Evolutionary conservation across 2,329 filamentous ascomycete species (phyloP).

Genomic region (Exophiala xenobiotica): DNA sequence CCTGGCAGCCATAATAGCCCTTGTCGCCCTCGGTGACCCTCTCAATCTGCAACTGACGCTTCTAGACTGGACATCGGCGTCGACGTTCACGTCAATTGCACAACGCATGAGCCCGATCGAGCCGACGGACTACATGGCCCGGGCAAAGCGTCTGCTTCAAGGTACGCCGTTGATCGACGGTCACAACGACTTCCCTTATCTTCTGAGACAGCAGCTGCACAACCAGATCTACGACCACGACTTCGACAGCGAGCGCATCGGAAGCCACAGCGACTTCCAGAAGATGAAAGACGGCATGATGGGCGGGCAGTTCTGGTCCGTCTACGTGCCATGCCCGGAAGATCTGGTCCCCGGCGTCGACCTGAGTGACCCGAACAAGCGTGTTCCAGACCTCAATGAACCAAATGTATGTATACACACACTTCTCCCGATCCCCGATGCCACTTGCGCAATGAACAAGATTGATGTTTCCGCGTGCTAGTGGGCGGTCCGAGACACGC

Average conservation of each 20-base stretch:
- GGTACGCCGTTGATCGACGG: constrained; percentile 36
- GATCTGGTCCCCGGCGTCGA: constrained; percentile 7
- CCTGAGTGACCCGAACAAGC: constrained; percentile 10
- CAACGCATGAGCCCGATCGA: constrained; percentile 40
- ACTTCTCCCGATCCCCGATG: too few species aligned
- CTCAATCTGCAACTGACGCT: not conserved
- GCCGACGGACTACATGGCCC: constrained; percentile 10
- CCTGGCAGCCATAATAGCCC: not conserved
- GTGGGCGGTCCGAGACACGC: constrained; percentile 30
- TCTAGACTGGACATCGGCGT: constrained; percentile 32
- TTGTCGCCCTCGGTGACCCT: not conserved
- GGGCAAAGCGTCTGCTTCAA: constrained; percentile 26
- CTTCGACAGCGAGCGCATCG: constrained; percentile 8
- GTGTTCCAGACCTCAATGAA: constrained; percentile 22
- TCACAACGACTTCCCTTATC: constrained; percentile 36
- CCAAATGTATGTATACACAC: constrained; percentile 28
- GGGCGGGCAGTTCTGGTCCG: constrained; percentile 37
- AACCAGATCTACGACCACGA: constrained; percentile 32
- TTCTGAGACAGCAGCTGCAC: constrained; percentile 32
- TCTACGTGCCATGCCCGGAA: constrained; percentile 32
- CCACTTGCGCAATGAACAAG: too few species aligned
- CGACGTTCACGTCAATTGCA: constrained; percentile 50
- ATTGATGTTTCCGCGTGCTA: too few species aligned
- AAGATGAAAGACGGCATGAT: constrained; percentile 32
- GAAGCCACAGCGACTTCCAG: constrained; percentile 34